Percentiles rank a stretch among this genome's conserved stretches.
Evolutionary conservation across 1,284 basidiomycete species (phyloP).

Genomic region (Rugosomyces carneus): DNA sequence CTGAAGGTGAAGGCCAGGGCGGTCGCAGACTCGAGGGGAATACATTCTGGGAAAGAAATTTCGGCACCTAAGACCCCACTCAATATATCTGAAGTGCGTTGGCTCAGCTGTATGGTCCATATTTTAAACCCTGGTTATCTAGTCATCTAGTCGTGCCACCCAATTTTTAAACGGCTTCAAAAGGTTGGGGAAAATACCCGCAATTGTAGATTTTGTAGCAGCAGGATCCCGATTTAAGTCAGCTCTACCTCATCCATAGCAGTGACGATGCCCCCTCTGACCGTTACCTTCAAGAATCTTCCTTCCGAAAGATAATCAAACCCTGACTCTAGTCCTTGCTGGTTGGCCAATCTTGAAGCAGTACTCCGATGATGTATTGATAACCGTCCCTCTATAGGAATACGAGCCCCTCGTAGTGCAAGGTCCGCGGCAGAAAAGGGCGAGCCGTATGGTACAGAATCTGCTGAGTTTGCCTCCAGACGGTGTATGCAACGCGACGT

Average conservation of each 20-base stretch:
- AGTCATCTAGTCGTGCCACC: constrained; percentile 71
- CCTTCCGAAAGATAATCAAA: constrained; percentile 89
- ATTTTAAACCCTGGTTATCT: constrained; percentile 11
- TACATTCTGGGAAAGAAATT: constrained; percentile 91
- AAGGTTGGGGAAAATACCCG: constrained; percentile 77
- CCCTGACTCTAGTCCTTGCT: constrained; percentile 81
- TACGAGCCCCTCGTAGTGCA: constrained; percentile 79
- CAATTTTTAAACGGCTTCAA: constrained; percentile 92
- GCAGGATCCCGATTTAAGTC: constrained; percentile 92
- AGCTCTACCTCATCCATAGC: constrained; percentile 16
- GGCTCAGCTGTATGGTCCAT: not conserved
- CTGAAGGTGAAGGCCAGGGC: constrained; percentile 45
- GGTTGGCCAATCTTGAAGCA: constrained; percentile 38
- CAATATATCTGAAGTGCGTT: constrained; percentile 81
- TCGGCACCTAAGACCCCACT: constrained; percentile 63
- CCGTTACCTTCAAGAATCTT: constrained; percentile 47
- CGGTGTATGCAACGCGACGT: constrained; percentile 92
- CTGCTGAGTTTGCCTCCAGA: constrained; percentile 74
- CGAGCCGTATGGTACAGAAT: constrained; percentile 86
- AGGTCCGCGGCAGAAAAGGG: constrained; percentile 80
- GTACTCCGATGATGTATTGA: constrained; percentile 2
- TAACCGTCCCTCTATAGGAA: constrained; percentile 40
- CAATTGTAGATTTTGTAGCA: constrained; percentile 90
- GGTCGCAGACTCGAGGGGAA: constrained; percentile 71
- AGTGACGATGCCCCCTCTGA: constrained; percentile 12